These are phyloP conservation scores for Elongisporangium anandrum DNA, from an alignment of 352 stramenopile species.

Conservation along the genomic window DNA sequence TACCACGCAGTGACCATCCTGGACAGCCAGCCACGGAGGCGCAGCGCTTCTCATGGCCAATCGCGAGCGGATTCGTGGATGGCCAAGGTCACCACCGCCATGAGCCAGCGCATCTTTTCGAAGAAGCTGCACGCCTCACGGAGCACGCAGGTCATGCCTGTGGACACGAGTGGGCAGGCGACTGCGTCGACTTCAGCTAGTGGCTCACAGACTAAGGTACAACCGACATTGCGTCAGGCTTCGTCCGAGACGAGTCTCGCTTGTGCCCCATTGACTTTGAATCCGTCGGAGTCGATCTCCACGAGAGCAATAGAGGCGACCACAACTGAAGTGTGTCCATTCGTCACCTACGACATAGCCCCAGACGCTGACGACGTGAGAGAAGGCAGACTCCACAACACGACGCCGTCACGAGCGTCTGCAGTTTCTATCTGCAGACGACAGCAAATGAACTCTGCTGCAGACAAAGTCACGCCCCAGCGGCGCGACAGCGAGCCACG, in stretches of 20 bases:
- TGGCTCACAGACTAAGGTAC: slow-evolving; percentile 7
- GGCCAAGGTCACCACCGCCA: slow-evolving; percentile 50
- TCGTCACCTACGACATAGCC: slow-evolving; percentile 28
- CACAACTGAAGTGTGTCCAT: slow-evolving; percentile 19
- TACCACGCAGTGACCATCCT: slow-evolving; percentile 28
- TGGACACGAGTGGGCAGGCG: slow-evolving; percentile 10
- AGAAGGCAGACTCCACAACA: neutral
- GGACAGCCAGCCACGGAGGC: slow-evolving; percentile 7
- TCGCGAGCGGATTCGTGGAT: slow-evolving; percentile 57
- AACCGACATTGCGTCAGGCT: slow-evolving; percentile 12
- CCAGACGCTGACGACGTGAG: slow-evolving; percentile 10
- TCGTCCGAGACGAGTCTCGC: slow-evolving; percentile 24
- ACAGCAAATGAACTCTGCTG: neutral
- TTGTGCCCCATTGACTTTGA: neutral
- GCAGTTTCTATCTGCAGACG: neutral
- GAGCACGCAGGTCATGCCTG: slow-evolving; percentile 59
- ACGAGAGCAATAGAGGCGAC: slow-evolving; percentile 3
- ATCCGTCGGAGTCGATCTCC: neutral
- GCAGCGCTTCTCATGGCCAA: slow-evolving; percentile 19
- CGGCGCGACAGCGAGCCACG: neutral
- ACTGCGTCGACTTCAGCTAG: slow-evolving; percentile 5
- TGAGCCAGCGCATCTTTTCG: slow-evolving; percentile 62
- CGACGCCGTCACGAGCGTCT: neutral
- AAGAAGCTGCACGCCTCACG: slow-evolving; percentile 45
- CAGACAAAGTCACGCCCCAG: slow-evolving; percentile 20